These are phyloP conservation scores for Tephrocybe rancida DNA, from an alignment of 768 basidiomycete species.

Conservation along the genomic window DNA sequence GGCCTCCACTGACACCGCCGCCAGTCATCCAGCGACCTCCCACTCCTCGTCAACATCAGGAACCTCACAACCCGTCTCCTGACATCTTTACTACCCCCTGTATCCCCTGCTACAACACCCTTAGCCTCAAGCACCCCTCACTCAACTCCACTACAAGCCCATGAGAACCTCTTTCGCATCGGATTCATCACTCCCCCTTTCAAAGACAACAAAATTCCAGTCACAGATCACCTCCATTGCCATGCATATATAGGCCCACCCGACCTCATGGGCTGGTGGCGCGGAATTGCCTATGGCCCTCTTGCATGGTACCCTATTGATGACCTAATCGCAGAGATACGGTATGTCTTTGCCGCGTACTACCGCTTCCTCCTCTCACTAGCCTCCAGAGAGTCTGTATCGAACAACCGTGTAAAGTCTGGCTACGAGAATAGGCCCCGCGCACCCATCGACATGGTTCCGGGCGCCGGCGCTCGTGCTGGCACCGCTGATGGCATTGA, in stretches of 20 bases:
- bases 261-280: slow-evolving; percentile 74
- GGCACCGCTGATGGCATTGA: slow-evolving; percentile 70
- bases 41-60: slow-evolving; percentile 65
- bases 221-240: slow-evolving; percentile 78
- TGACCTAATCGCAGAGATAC: slow-evolving; percentile 80
- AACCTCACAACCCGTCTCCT: slow-evolving; percentile 62
- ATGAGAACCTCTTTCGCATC: slow-evolving; percentile 52
- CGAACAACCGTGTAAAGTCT: slow-evolving; percentile 85
- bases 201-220: slow-evolving; percentile 75
- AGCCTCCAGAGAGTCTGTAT: slow-evolving; percentile 64
- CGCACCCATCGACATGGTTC: slow-evolving; percentile 76
- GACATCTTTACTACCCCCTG: slow-evolving; percentile 40
- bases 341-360: slow-evolving; percentile 43
- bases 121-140: slow-evolving; percentile 25
- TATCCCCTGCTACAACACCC: slow-evolving; percentile 36
- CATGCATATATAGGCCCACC: slow-evolving; percentile 72
- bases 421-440: slow-evolving; percentile 58
- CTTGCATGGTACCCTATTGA: slow-evolving; percentile 78
- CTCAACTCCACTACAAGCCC: slow-evolving; percentile 27
- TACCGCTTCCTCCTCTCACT: slow-evolving; percentile 4
- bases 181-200: slow-evolving; percentile 83
- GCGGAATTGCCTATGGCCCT: slow-evolving; percentile 65
- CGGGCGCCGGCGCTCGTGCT: slow-evolving; percentile 65
- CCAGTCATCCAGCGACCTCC: slow-evolving; percentile 76
- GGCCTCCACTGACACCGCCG: slow-evolving; percentile 13